Evolutionary conservation across 2,329 filamentous ascomycete species (phyloP).

Genomic region (Dactylellina sp.): DNA sequence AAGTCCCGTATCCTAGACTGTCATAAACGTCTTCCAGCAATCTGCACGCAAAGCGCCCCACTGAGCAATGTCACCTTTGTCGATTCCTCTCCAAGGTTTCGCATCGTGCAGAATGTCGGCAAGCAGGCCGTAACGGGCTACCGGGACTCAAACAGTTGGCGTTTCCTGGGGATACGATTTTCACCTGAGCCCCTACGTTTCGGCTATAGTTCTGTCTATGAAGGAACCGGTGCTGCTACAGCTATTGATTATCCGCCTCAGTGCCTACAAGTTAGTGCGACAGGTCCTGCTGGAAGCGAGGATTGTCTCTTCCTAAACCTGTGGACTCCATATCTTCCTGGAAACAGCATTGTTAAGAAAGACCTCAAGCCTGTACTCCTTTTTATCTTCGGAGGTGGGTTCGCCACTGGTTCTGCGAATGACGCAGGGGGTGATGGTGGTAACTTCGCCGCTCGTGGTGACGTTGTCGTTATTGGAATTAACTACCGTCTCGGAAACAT

Average conservation of each 20-base stretch:
- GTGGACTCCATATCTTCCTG: slow-evolving; percentile 59
- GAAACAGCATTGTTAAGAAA: slow-evolving; percentile 51
- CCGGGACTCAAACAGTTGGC: slow-evolving; percentile 67
- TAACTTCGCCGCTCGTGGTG: slow-evolving; percentile 66
- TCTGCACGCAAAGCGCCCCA: slow-evolving; percentile 66
- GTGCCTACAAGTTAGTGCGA: slow-evolving; percentile 64
- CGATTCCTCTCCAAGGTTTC: slow-evolving; percentile 63
- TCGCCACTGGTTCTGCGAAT: slow-evolving; percentile 63
- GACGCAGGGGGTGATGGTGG: slow-evolving; percentile 65
- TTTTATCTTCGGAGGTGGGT: slow-evolving; percentile 66
- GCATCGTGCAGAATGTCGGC: slow-evolving; percentile 63
- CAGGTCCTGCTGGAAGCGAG: slow-evolving; percentile 64
- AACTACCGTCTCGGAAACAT: slow-evolving; percentile 62
- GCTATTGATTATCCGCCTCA: slow-evolving; percentile 63
- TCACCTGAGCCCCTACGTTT: slow-evolving; percentile 66
- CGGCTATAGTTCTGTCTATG: slow-evolving; percentile 65
- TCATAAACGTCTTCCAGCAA: slow-evolving; percentile 61
- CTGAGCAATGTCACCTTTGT: slow-evolving; percentile 63
- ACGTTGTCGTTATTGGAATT: slow-evolving; percentile 65
- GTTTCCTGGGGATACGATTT: slow-evolving; percentile 68
- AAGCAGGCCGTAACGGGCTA: slow-evolving; percentile 63
- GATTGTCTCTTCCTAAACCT: slow-evolving; percentile 68
- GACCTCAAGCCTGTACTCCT: slow-evolving; percentile 66
- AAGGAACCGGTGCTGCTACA: slow-evolving; percentile 62
- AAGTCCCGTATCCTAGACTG: slow-evolving; percentile 53